Evolutionary conservation across 1,284 basidiomycete species (phyloP).

Genomic region (Peniophora sp.): DNA sequence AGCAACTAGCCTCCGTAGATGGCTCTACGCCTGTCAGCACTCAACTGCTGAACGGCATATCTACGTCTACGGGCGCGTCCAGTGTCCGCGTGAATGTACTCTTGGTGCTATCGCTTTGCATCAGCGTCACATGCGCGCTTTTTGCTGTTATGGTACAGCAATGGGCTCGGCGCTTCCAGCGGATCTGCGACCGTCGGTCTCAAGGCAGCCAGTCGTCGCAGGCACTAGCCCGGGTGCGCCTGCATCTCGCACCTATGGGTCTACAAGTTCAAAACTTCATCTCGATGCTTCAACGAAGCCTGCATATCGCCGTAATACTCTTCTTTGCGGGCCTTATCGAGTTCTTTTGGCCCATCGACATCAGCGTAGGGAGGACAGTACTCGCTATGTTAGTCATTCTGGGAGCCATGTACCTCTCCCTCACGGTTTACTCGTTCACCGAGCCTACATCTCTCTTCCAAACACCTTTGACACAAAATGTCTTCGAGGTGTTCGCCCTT

Average conservation of each 20-base stretch:
- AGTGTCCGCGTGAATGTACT: neutral
- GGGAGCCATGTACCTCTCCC: constrained; percentile 20
- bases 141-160: constrained; percentile 16
- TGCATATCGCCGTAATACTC: neutral
- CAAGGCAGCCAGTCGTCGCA: constrained; percentile 20
- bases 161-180: constrained; percentile 13
- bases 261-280: constrained; percentile 22
- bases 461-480: too few relatives aligned
- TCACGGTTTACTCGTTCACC: constrained; percentile 15
- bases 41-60: constrained; percentile 4
- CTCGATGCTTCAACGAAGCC: neutral
- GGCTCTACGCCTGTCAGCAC: constrained; percentile 7
- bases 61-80: too few relatives aligned
- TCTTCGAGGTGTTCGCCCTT: too few relatives aligned
- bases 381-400: constrained; percentile 22
- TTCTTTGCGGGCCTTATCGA: constrained; percentile 13
- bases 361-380: constrained; percentile 22
- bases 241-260: constrained; percentile 26
- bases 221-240: constrained; percentile 26
- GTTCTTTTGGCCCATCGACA: constrained; percentile 28
- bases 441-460: too few relatives aligned
- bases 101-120: constrained; percentile 10
- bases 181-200: too few relatives aligned
- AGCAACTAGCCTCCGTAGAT: neutral
- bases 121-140: constrained; percentile 15